These are phyloP conservation scores for Rhizopogon vesiculosus DNA, from an alignment of 768 basidiomycete genomes.

Conservation along the genomic window DNA sequence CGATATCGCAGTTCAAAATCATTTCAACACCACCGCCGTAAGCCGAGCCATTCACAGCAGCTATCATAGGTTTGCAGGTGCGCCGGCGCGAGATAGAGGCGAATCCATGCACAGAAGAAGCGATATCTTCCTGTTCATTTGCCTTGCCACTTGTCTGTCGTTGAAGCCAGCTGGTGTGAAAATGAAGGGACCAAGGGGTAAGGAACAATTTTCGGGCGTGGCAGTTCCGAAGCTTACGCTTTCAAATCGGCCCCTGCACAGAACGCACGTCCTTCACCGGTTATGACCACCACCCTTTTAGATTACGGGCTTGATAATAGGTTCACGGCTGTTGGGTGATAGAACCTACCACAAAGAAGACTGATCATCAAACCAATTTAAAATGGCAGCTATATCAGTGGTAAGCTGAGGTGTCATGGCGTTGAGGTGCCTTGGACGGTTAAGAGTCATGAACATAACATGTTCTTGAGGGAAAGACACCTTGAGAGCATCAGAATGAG, in stretches of 20 bases:
- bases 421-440: slow-evolving; percentile 69
- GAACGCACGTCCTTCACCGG: slow-evolving; percentile 68
- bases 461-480: slow-evolving; percentile 44
- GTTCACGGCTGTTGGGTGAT: neutral
- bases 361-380: slow-evolving; percentile 75
- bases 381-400: slow-evolving; percentile 42
- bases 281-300: slow-evolving; percentile 67
- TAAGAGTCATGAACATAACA: slow-evolving; percentile 51
- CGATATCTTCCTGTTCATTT: slow-evolving; percentile 40
- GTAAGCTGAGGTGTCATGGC: slow-evolving; percentile 64
- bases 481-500: slow-evolving; percentile 32
- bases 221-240: slow-evolving; percentile 39
- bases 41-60: slow-evolving; percentile 74
- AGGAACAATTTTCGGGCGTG: neutral
- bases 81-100: slow-evolving; percentile 68
- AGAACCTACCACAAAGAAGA: slow-evolving; percentile 62
- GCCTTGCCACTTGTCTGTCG: slow-evolving; percentile 39
- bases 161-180: slow-evolving; percentile 50
- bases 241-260: slow-evolving; percentile 80
- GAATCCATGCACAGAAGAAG: slow-evolving; percentile 52
- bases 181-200: neutral
- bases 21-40: slow-evolving; percentile 67
- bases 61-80: slow-evolving; percentile 67
- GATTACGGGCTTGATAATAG: neutral
- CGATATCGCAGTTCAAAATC: slow-evolving; percentile 72